These are phyloP conservation scores for Thermothielavioides terrestris DNA, from an alignment of 495 filamentous ascomycete species.

Conservation along the genomic window DNA sequence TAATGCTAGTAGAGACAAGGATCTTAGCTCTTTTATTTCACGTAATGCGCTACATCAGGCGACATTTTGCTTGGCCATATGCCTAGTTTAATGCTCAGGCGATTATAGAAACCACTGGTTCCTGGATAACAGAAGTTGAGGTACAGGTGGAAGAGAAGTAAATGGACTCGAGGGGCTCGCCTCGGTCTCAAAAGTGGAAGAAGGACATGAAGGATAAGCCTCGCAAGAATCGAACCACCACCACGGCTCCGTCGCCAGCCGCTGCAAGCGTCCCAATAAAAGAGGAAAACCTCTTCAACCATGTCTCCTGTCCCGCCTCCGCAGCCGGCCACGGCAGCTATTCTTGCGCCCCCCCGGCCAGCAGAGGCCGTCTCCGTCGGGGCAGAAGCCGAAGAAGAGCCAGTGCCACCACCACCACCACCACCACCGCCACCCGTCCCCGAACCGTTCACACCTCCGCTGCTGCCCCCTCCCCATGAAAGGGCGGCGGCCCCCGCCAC, in stretches of 20 bases:
- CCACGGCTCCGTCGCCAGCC: neutral
- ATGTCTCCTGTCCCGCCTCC: no score
- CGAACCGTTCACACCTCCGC: neutral
- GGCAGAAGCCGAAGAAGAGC: neutral
- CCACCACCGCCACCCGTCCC: neutral
- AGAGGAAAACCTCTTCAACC: no score
- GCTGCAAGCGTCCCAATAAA: no score
- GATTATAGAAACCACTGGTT: no score
- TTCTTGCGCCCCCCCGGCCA: neutral
- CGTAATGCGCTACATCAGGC: no score
- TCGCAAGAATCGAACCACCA: conserved; percentile 6
- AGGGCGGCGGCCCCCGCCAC: conserved; percentile 48
- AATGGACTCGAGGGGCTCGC: neutral
- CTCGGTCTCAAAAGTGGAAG: neutral
- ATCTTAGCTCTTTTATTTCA: no score
- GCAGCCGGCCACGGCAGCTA: neutral
- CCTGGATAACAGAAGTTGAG: neutral
- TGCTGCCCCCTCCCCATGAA: neutral
- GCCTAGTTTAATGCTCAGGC: no score
- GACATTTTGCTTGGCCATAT: no score
- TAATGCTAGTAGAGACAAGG: no score
- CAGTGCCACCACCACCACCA: neutral
- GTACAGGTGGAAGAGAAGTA: neutral
- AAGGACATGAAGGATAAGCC: neutral
- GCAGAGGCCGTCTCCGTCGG: neutral